These are phyloP conservation scores for Monosporascus sp. DNA, from an alignment of 2,329 filamentous ascomycete genomes.

Conservation along the genomic window DNA sequence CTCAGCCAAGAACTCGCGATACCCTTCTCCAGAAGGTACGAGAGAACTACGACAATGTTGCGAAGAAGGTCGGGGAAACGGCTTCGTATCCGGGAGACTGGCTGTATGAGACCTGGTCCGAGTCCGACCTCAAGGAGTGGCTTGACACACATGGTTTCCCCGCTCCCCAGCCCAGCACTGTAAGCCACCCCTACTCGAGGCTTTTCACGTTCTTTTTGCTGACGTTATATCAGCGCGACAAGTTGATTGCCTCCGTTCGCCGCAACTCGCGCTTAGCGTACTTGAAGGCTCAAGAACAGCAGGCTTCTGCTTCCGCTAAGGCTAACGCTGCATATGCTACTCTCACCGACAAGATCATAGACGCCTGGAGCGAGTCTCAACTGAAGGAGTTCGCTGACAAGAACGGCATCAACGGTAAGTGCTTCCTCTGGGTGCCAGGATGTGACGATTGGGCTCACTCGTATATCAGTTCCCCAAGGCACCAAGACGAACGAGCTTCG, in stretches of 20 bases:
- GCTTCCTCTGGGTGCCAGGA: background rate
- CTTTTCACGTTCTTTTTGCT: slow-evolving; percentile 2
- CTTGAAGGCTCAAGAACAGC: slow-evolving; percentile 58
- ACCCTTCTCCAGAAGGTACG: slow-evolving; percentile 72
- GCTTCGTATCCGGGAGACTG: slow-evolving; percentile 88
- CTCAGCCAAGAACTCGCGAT: slow-evolving; percentile 83
- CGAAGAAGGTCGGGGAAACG: slow-evolving; percentile 71
- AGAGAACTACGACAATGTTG: slow-evolving; percentile 72
- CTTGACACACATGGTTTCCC: slow-evolving; percentile 84
- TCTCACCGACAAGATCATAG: slow-evolving; percentile 77
- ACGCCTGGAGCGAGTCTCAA: slow-evolving; percentile 82
- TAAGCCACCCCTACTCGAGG: slow-evolving; percentile 18
- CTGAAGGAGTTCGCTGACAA: slow-evolving; percentile 92
- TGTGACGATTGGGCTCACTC: slow-evolving; percentile 8
- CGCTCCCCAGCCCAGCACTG: slow-evolving; percentile 72
- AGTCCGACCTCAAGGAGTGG: slow-evolving; percentile 91
- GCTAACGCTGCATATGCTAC: slow-evolving; percentile 67
- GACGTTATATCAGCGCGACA: slow-evolving; percentile 57
- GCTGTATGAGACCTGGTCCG: slow-evolving; percentile 86
- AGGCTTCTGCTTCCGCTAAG: slow-evolving; percentile 56
- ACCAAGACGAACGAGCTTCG: slow-evolving; percentile 86
- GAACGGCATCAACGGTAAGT: slow-evolving; percentile 62
- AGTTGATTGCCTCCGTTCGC: slow-evolving; percentile 81
- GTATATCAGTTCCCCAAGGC: slow-evolving; percentile 72
- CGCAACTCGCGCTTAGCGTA: slow-evolving; percentile 82